Evolutionary conservation across 805 yeast genomes (phyloP), one percentile per base, ranked within the genome.

Genomic region (Lachancea lanzarotensis): DNA sequence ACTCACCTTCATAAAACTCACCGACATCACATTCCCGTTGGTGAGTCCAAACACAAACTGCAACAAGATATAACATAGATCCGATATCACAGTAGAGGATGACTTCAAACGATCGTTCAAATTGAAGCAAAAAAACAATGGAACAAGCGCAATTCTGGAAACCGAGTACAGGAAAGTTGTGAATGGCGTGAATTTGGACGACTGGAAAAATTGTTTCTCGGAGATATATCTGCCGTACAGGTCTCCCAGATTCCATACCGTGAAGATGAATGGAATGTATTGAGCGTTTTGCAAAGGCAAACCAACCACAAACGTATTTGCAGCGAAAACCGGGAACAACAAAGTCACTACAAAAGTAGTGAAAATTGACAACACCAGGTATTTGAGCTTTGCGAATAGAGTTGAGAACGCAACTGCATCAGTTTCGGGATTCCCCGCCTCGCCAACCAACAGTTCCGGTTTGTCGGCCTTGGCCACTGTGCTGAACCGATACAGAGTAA

Each of bases 191-290:
- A 55, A 55, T 2, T 18, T 22, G 1, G 50, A 39, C 38, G 46
- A 35, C 37, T 55, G 51, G 47, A 62, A 60, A 32, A 50, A 40
- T 19, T 58, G 52, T 48, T 56, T 38, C 31, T 2, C 85, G 79
- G 71, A 96, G 80, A 30, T 49, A 3, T 87, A 60, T 38, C 98
- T 71, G 1, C 97, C 97, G 2, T 71, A 63, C 22, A 93, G 69
- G 60, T 91, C 98, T 16, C 98, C 98, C 12, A 78, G 45, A 63
- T 91, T 91, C 98, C 98, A 91, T 13, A 84, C 62, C 18, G 90
- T 68, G 60, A 83, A 88, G 2, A 87, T 81, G 42, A 88, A 62
- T 2, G 98, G 97, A 15, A 87, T 75, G 57, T 75, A 82, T 30
- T 81, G 69, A 0, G 63, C 52, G 40, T 66, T 54, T 8, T 46